Percentiles rank a stretch among this genome's conserved stretches.
Conservation (phyloP, 176 grass and related monocot species). For the Typha latifolia region DNA sequence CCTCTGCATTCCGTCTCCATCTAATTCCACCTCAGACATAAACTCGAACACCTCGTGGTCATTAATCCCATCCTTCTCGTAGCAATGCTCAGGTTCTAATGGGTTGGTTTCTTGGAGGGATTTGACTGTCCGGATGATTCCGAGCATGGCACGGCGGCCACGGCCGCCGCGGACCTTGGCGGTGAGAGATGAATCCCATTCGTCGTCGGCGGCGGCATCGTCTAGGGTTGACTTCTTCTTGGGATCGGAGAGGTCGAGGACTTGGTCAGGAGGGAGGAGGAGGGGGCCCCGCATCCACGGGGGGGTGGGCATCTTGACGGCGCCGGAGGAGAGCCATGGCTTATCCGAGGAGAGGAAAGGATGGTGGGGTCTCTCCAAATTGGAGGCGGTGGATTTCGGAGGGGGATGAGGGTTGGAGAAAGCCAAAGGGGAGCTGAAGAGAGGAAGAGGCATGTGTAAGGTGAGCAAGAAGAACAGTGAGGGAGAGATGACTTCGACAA, state of each 20-base stretch:
- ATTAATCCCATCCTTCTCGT: slow-evolving; percentile 1
- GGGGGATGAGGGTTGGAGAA: not conserved
- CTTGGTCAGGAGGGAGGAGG: slow-evolving; percentile 1
- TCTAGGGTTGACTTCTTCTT: not conserved
- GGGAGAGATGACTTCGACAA: not conserved
- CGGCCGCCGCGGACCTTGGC: slow-evolving; percentile 43
- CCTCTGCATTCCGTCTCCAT: slow-evolving; percentile 24
- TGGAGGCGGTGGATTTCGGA: not conserved
- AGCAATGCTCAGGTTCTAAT: not conserved
- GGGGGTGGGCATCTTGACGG: slow-evolving; percentile 3
- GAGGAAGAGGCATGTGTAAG: not conserved
- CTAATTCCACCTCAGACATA: slow-evolving; percentile 33
- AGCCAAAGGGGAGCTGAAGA: not conserved
- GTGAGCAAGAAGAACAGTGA: not conserved
- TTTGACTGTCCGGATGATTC: slow-evolving; percentile 47
- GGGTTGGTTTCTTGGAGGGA: slow-evolving; percentile 38
- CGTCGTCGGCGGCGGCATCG: not conserved
- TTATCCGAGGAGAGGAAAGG: not conserved
- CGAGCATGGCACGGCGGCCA: slow-evolving; percentile 40
- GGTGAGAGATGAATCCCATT: slow-evolving; percentile 20
- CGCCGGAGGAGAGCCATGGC: not conserved
- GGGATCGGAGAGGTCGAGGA: slow-evolving; percentile 2
- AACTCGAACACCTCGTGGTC: not conserved
- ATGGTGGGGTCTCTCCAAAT: not conserved
- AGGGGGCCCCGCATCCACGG: slow-evolving; percentile 7